phyloP scores from a whole-genome alignment of 2,329 filamentous ascomycete genomes.

The Pestalotiopsis sp. region DNA sequence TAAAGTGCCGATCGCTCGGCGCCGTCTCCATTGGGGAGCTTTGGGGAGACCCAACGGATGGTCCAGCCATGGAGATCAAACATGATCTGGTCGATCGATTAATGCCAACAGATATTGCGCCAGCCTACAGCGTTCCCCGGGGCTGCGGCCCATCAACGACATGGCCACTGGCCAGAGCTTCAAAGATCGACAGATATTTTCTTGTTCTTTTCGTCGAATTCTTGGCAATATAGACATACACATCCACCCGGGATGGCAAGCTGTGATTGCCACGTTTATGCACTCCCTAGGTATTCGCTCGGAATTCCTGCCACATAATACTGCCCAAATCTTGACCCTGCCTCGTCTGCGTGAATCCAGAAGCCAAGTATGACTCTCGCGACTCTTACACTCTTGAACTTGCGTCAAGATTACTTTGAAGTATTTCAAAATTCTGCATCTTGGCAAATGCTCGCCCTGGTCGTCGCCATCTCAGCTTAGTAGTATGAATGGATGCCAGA shows the following conservation, averaged over 20 bases:
- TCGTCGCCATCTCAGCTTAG: no score
- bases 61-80: conserved; percentile 1
- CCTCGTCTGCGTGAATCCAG: no score
- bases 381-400: no score
- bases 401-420: no score
- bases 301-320: background rate
- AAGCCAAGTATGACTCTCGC: no score
- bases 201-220: background rate
- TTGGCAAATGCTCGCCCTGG: no score
- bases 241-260: background rate
- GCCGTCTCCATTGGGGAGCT: conserved; percentile 1
- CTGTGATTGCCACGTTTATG: background rate
- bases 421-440: no score
- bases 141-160: background rate
- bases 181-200: background rate
- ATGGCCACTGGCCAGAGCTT: background rate
- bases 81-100: background rate
- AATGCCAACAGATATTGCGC: background rate
- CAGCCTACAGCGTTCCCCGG: background rate
- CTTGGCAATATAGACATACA: background rate
- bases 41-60: background rate
- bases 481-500: no score
- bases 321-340: background rate
- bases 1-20: background rate
- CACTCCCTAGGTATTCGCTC: background rate